Evolutionary conservation across 306 rosid genomes (phyloP).

Genomic region (Oxytropis ochrocephala): DNA sequence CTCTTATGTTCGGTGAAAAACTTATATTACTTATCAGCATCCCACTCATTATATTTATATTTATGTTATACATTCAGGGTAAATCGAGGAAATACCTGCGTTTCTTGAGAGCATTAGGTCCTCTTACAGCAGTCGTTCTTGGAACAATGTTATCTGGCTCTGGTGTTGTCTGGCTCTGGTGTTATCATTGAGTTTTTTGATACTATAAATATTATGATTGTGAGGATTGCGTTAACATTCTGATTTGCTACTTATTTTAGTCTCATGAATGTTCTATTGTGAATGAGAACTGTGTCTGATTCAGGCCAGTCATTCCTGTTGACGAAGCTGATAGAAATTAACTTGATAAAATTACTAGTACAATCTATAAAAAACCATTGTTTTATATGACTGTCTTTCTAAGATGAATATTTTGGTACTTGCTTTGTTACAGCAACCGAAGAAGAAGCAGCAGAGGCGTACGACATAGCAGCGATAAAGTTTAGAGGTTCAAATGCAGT

Average conservation of each 20-base stretch:
- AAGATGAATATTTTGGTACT: too few relatives aligned
- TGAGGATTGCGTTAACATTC: not conserved
- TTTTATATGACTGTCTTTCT: too few relatives aligned
- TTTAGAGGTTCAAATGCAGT: too few relatives aligned
- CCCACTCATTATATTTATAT: slow-evolving; percentile 23
- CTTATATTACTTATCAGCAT: slow-evolving; percentile 4
- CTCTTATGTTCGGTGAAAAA: slow-evolving; percentile 17
- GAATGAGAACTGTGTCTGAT: not conserved
- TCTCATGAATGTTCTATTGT: slow-evolving; percentile 13
- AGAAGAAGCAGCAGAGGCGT: too few relatives aligned
- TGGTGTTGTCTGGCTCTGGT: slow-evolving; percentile 20
- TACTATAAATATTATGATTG: not conserved
- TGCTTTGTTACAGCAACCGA: too few relatives aligned
- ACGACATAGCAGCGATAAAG: too few relatives aligned
- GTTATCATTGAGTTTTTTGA: slow-evolving; percentile 10
- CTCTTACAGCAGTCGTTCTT: slow-evolving; percentile 78
- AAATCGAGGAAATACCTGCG: slow-evolving; percentile 79
- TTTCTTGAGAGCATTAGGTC: slow-evolving; percentile 89
- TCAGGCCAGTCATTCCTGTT: slow-evolving; percentile 2
- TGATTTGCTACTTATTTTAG: slow-evolving; percentile 11
- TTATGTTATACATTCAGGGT: slow-evolving; percentile 52
- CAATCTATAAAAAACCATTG: too few relatives aligned
- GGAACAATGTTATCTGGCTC: too few relatives aligned
- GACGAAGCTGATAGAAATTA: not conserved
- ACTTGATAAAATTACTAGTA: slow-evolving; percentile 16